Evolutionary conservation across 768 basidiomycete species (phyloP).

Genomic region (Paxillus ammoniavirescens): DNA sequence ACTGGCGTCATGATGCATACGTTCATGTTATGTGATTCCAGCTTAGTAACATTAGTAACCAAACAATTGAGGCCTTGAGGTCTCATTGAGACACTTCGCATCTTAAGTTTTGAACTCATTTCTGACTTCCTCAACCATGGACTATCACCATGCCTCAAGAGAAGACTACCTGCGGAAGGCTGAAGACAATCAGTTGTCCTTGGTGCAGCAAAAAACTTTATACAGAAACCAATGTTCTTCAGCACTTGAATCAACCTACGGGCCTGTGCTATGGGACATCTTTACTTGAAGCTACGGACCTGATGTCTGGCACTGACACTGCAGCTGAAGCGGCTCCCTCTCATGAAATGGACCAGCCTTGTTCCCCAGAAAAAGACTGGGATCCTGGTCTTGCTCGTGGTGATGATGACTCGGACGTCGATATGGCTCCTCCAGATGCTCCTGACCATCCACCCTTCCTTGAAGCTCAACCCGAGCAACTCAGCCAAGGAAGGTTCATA

Average conservation of each 20-base stretch:
- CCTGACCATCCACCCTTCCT: no score
- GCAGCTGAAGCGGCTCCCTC: not conserved
- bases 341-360: not conserved
- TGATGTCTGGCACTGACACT: not conserved
- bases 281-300: not conserved
- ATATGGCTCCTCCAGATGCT: not conserved
- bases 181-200: conserved; percentile 1
- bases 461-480: no score
- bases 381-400: not conserved
- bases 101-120: no score
- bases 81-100: not conserved
- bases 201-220: not conserved
- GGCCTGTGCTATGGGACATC: not conserved
- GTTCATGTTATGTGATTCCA: no score
- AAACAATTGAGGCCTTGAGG: no score
- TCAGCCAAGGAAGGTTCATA: not conserved
- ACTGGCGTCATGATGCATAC: no score
- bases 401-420: not conserved
- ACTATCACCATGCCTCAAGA: not conserved
- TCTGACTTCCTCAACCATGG: not conserved
- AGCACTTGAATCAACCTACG: conserved; percentile 1
- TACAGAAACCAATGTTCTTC: not conserved
- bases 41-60: no score
- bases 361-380: not conserved
- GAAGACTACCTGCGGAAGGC: not conserved